Base-by-base conservation (phyloP, 371 early-diverging fungal genomes). In the Dipsacomyces acuminosporus region DNA sequence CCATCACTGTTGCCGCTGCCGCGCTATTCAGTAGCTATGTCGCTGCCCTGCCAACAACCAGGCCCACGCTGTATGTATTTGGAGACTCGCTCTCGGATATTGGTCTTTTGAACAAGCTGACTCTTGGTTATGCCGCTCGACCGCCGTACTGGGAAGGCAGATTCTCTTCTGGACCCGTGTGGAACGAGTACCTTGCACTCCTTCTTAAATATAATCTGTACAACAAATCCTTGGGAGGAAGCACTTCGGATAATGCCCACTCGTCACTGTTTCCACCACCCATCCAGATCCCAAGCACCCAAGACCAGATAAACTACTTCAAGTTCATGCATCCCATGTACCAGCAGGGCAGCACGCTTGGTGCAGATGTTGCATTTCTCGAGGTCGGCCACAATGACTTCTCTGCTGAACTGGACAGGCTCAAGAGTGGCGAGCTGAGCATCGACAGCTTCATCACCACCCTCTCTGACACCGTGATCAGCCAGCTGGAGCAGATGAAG, bases 51-150 rank as follows among this genome's bases (percentile, higher is more conserved):
- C 11, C 30, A 11, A 11, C 11, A 5, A 30, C 7, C 30, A 30
- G 11, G 30, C 30, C 30, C 5, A 30, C 30, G 5, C 30, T 30
- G 7, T 30, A 30, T n/a, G 54, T 47, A 26, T 71, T 66, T 46
- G 75, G 75, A 33, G 69, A 74, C 58, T 48, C 49, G 15, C 54
- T 65, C 38, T 56, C 59, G 7, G 75, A 74, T 48, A 51, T 54
- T 2, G 65, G 66, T 2, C 61, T 58, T 4, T 41, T 55, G 19
- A 59, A 49, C 46, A 21, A 60, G 23, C 47, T 67, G 9, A 59
- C 60, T 38, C 65, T 40, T 13, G 41, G 41, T 17, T 18, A 41
- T 0, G 21, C 41, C 9, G 41, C 50, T 17, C 24, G 18, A 25
- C 18, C 59, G 1, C 54, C 55, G 0, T 74, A 74, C 53, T 71